Conservation (phyloP, 306 rosid genomes). For the Prosopis cineraria region DNA sequence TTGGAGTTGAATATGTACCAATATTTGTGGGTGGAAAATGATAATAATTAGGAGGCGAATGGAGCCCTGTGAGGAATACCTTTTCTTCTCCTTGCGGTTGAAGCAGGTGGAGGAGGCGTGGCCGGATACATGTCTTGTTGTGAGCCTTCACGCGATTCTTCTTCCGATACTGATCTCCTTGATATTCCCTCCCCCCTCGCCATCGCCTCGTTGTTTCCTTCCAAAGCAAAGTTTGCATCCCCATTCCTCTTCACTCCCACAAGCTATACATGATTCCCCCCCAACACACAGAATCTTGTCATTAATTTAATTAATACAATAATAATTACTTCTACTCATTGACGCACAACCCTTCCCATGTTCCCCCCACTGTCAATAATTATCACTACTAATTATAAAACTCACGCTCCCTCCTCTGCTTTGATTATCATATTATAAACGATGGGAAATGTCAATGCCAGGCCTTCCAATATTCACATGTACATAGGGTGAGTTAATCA, state of each 20-base stretch:
- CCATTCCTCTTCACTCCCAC: conserved; percentile 85
- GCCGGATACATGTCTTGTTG: conserved; percentile 71
- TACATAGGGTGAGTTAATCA: background rate
- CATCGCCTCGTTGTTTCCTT: conserved; percentile 52
- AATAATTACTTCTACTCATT: background rate
- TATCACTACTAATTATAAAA: conserved; percentile 9
- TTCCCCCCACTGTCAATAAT: conserved; percentile 29
- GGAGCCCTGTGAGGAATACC: conserved; percentile 99
- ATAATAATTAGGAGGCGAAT: conserved; percentile 58
- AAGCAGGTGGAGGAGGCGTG: conserved; percentile 82
- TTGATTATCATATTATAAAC: background rate
- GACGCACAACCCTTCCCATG: conserved; percentile 19
- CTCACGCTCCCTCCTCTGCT: background rate
- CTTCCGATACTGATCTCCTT: conserved; percentile 43
- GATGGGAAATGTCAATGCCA: conserved; percentile 30
- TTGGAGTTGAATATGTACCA: conserved; percentile 41
- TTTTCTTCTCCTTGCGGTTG: conserved; percentile 89
- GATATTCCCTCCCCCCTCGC: conserved; percentile 14
- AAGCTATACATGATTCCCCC: conserved; percentile 53
- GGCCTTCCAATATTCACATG: background rate
- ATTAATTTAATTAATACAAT: conserved; percentile 4
- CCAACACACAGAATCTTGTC: conserved; percentile 18
- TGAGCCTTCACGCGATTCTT: conserved; percentile 79
- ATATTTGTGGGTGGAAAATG: conserved; percentile 11
- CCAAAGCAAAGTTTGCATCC: conserved; percentile 70